Evolutionary conservation across 192 early-diverging fungal species (phyloP).

Genomic region (Backusella morwellensis): DNA sequence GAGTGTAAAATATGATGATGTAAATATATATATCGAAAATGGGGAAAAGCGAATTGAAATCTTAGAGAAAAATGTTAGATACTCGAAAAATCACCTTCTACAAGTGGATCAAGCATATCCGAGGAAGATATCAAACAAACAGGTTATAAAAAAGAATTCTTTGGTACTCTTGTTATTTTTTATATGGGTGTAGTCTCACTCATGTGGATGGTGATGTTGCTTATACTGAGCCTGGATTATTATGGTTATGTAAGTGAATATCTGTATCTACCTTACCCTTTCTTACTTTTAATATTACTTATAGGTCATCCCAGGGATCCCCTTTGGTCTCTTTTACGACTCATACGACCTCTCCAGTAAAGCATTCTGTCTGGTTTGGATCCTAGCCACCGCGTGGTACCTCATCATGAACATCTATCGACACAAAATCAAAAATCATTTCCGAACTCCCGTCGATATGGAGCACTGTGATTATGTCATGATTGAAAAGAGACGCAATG

Average conservation of each 20-base stretch:
- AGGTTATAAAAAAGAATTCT: conserved; percentile 40
- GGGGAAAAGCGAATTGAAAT: too few species aligned
- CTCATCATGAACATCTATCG: conserved; percentile 40
- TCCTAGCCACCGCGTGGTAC: conserved; percentile 40
- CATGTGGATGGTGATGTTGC: conserved; percentile 44
- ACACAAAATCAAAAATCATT: conserved; percentile 42
- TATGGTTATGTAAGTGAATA: conserved; percentile 39
- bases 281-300: neutral
- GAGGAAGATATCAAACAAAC: neutral
- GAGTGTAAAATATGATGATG: neutral
- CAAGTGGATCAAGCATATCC: neutral
- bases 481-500: conserved; percentile 35
- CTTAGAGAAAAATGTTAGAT: neutral
- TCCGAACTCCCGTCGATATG: conserved; percentile 40
- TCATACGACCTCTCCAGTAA: conserved; percentile 48
- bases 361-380: conserved; percentile 37
- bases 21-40: neutral
- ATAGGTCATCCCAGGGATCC: conserved; percentile 18
- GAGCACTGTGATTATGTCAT: conserved; percentile 33
- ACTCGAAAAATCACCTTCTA: neutral
- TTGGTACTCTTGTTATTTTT: conserved; percentile 41
- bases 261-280: too few species aligned
- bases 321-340: conserved; percentile 13
- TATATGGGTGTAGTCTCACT: conserved; percentile 32
- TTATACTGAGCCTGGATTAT: conserved; percentile 53